Evolutionary conservation across 2,329 filamentous ascomycete species (phyloP).

Genomic region (Macroventuria anomochaeta): DNA sequence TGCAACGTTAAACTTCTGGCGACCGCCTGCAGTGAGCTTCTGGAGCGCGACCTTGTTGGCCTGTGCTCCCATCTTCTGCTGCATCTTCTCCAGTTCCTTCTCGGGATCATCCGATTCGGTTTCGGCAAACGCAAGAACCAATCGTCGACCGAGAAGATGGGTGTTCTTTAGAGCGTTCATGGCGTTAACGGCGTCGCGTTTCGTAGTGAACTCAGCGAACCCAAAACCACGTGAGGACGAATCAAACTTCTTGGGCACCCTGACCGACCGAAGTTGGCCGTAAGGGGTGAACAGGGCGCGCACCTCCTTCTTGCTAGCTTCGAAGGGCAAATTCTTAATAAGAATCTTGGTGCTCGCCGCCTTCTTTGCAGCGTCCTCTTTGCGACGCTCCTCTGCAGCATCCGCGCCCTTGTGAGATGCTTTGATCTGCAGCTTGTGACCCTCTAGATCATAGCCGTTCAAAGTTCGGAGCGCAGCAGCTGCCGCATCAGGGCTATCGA

Average conservation of each 20-base stretch:
- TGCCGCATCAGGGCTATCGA: constrained; percentile 77
- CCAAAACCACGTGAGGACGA: constrained; percentile 88
- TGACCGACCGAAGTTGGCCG: constrained; percentile 88
- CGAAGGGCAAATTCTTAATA: constrained; percentile 98
- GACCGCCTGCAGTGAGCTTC: constrained; percentile 80
- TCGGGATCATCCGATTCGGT: constrained; percentile 90
- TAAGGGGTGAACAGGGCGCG: constrained; percentile 85
- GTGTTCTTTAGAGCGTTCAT: constrained; percentile 91
- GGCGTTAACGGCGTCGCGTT: constrained; percentile 87
- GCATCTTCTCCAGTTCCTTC: constrained; percentile 95
- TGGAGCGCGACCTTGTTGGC: constrained; percentile 89
- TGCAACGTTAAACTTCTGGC: constrained; percentile 88
- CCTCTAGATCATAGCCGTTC: constrained; percentile 87
- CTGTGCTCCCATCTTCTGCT: constrained; percentile 91
- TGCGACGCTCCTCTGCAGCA: constrained; percentile 83
- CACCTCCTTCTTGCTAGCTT: constrained; percentile 87
- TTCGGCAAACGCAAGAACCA: constrained; percentile 91
- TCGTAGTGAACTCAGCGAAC: constrained; percentile 93
- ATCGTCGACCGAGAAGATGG: constrained; percentile 85
- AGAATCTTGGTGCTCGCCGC: constrained; percentile 87
- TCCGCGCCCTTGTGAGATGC: constrained; percentile 86
- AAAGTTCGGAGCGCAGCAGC: constrained; percentile 82
- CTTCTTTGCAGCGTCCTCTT: constrained; percentile 84
- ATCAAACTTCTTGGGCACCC: constrained; percentile 95
- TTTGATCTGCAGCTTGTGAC: constrained; percentile 83